Evolutionary conservation across 2,329 filamentous ascomycete species (phyloP).

Genomic region (Colletotrichum viniferum): DNA sequence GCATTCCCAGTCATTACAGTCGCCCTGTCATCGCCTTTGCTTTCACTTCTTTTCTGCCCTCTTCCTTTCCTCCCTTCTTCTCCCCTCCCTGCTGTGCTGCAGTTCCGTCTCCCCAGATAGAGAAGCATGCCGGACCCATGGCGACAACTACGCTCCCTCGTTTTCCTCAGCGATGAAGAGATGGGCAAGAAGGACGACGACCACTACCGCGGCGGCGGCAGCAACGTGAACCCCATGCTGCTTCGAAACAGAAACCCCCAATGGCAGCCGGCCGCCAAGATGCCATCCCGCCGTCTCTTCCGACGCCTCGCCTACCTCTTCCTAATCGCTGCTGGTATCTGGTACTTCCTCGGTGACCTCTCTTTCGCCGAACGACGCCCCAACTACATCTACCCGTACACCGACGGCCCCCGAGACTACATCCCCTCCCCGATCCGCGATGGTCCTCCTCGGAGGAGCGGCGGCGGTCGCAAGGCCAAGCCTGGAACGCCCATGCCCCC

Average conservation of each 20-base stretch:
- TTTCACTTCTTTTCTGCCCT: slow-evolving; percentile 8
- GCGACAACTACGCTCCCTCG: slow-evolving; percentile 35
- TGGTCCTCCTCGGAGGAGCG: neutral
- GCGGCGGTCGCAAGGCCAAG: slow-evolving; percentile 16
- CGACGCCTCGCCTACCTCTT: slow-evolving; percentile 57
- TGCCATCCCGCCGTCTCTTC: slow-evolving; percentile 55
- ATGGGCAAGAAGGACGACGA: slow-evolving; percentile 67
- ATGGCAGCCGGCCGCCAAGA: slow-evolving; percentile 47
- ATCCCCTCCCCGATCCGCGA: slow-evolving; percentile 1
- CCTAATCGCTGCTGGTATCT: slow-evolving; percentile 56
- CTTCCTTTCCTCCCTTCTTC: neutral
- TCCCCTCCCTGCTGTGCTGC: neutral
- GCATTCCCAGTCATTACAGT: neutral
- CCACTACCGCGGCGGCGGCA: slow-evolving; percentile 35
- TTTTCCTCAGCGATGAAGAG: slow-evolving; percentile 59
- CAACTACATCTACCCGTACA: slow-evolving; percentile 38
- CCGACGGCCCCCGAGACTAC: slow-evolving; percentile 11
- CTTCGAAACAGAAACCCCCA: slow-evolving; percentile 30
- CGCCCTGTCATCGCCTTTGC: neutral
- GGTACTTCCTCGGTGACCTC: slow-evolving; percentile 69
- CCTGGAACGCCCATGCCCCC: slow-evolving; percentile 9
- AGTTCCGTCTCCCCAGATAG: neutral
- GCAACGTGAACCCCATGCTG: slow-evolving; percentile 16
- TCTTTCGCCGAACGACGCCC: slow-evolving; percentile 45
- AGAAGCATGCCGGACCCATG: slow-evolving; percentile 39